Evolutionary conservation across 495 filamentous ascomycete species (phyloP).

Genomic region (Aspergillus sparsus): DNA sequence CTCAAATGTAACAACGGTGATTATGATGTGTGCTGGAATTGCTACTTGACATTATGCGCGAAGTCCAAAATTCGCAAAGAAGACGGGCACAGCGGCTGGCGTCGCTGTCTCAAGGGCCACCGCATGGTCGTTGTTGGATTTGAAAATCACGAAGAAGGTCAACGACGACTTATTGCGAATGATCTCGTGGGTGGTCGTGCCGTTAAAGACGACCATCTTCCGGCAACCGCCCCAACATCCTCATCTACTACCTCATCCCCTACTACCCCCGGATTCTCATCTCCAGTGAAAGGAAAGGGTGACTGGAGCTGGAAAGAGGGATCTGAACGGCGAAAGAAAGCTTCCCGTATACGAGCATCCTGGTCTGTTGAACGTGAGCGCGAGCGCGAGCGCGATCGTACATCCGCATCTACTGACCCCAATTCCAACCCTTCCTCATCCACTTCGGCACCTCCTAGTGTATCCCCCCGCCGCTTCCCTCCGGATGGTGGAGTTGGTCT

Average conservation of each 20-base stretch:
- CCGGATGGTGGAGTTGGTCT: constrained; percentile 69
- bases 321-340: constrained; percentile 48
- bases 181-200: constrained; percentile 73
- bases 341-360: constrained; percentile 38
- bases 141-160: constrained; percentile 58
- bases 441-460: constrained; percentile 4
- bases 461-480: constrained; percentile 53
- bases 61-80: constrained; percentile 64
- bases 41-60: constrained; percentile 66
- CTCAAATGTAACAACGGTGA: constrained; percentile 67
- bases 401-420: constrained; percentile 19
- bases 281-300: constrained; percentile 34
- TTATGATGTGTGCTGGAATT: constrained; percentile 78
- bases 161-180: constrained; percentile 57
- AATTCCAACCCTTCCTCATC: constrained; percentile 19
- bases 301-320: constrained; percentile 57
- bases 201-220: constrained; percentile 56
- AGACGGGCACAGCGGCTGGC: constrained; percentile 78
- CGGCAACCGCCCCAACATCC: constrained; percentile 18
- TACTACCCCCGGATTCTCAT: constrained; percentile 22
- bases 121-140: constrained; percentile 82
- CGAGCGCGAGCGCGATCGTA: constrained; percentile 13
- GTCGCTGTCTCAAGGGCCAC: constrained; percentile 75
- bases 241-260: constrained; percentile 21
- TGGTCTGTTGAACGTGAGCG: constrained; percentile 15